Evolutionary conservation across 495 filamentous ascomycete genomes (phyloP).

Genomic region (Tuber calosporum): DNA sequence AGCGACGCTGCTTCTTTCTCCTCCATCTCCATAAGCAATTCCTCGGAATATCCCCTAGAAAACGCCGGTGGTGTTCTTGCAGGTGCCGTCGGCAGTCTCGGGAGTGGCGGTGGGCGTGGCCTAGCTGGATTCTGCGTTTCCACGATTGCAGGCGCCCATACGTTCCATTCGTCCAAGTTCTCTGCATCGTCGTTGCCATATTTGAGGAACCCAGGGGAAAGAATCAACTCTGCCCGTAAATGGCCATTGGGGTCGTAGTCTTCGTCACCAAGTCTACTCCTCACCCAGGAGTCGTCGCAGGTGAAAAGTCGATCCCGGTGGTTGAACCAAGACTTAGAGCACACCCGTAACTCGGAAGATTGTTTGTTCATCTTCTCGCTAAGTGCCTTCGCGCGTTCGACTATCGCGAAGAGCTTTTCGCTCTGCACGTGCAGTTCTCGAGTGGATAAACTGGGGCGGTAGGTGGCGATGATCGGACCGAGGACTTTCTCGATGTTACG

Average conservation of each 20-base stretch:
- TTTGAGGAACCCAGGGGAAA: slow-evolving; percentile 24
- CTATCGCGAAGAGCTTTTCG: neutral
- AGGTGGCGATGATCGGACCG: slow-evolving; percentile 4
- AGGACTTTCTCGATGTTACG: slow-evolving; percentile 7
- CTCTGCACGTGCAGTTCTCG: neutral
- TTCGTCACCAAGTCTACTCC: slow-evolving; percentile 15
- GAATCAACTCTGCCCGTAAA: slow-evolving; percentile 10
- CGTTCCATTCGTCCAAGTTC: slow-evolving; percentile 8
- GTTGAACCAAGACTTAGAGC: slow-evolving; percentile 20
- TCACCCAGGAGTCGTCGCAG: slow-evolving; percentile 10
- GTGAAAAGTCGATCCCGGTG: neutral
- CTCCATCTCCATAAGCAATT: neutral
- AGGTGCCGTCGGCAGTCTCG: neutral
- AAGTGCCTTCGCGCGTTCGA: neutral
- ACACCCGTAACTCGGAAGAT: slow-evolving; percentile 9
- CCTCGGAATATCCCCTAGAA: neutral
- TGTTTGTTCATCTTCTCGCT: slow-evolving; percentile 10
- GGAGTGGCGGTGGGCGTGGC: neutral
- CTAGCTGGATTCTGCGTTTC: neutral
- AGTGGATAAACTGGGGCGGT: slow-evolving; percentile 7
- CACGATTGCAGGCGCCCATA: slow-evolving; percentile 23
- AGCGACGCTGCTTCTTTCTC: neutral
- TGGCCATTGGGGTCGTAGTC: slow-evolving; percentile 1
- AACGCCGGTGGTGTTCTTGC: neutral
- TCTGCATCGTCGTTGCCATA: slow-evolving; percentile 27